phyloP scores from a whole-genome alignment of 148 eudicot genomes.

The Camellia lanceoleosa region DNA sequence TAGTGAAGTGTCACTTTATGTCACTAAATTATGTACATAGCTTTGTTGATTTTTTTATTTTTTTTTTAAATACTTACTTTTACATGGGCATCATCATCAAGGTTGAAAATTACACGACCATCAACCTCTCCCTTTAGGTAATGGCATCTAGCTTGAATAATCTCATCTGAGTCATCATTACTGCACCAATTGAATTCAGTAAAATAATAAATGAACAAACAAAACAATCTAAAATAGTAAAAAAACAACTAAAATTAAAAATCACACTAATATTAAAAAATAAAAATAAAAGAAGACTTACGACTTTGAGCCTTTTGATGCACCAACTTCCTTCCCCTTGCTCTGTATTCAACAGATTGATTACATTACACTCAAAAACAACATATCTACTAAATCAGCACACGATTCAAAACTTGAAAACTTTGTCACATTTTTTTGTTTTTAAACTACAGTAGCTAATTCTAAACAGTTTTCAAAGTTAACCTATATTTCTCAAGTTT shows the following conservation, averaged over 20 bases:
- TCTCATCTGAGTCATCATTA: constrained; percentile 22
- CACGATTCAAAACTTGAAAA: too few relatives aligned
- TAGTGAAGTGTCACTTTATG: neutral
- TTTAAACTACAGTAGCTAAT: too few relatives aligned
- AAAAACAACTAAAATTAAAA: neutral
- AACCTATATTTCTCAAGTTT: too few relatives aligned
- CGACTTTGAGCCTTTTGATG: neutral
- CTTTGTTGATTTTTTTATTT: too few relatives aligned
- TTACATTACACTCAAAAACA: neutral
- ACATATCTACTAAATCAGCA: neutral
- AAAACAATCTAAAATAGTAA: neutral
- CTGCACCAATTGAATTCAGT: constrained; percentile 10
- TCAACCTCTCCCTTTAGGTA: constrained; percentile 47
- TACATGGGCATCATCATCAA: constrained; percentile 64
- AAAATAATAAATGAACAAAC: neutral
- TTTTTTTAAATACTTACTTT: constrained; percentile 30
- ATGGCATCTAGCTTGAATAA: constrained; percentile 40
- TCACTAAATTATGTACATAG: too few relatives aligned
- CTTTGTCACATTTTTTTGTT: too few relatives aligned
- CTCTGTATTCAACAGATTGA: neutral
- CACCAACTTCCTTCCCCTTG: neutral
- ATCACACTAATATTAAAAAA: neutral
- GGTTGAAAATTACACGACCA: constrained; percentile 25
- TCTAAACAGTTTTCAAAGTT: too few relatives aligned
- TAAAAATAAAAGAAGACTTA: neutral